Evolutionary conservation across 129 eudicot species (phyloP), one percentile per base, ranked within the genome.

Genomic region (Sambucus nigra): DNA sequence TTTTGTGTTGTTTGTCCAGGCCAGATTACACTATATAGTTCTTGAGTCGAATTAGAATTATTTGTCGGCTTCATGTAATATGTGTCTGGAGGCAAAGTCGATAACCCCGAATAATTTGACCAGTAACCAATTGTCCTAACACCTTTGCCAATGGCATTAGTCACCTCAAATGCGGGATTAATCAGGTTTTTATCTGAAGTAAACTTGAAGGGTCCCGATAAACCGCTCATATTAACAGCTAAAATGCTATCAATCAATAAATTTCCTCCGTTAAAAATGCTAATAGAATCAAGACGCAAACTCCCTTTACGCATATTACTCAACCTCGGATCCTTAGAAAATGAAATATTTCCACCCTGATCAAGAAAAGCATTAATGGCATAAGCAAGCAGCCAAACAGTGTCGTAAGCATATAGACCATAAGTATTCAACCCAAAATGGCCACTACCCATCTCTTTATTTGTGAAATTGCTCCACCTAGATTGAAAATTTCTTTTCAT

Each of bases 391-490:
- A 65, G 10, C 70, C 70, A 65, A 53, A 65, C 62, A 10, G 70
- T 25, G 21, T 65, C 70, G 53, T 65, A 65, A 3, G 70, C 70
- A n/a, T 41, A 65, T 14, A 65, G 70, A 15, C 55, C 70, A 27
- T 41, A 53, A 0, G 55, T 8, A 25, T 65, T 65, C 55, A 53
- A 31, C 15, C 69, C 69, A 38, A 63, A 22, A 5, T 51, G 17
- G 10, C 22, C 52, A 49, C 23, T 33, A 12, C 14, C 21, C 33
- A 14, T 1, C 15, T n/a, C n/a, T n/a, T n/a, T n/a, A n/a, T n/a
- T n/a, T n/a, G n/a, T n/a, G n/a, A n/a, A n/a, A 15, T 65, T 28
- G 7, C 40, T 42, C 70, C 69, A 64, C 29, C 33, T 32, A 26
- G 60, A 29, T 2, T 23, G 2, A 25, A 65, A 65, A 41, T 19